Percentiles rank a stretch among this genome's conserved stretches.
Conservation (phyloP, 805 yeast genomes). For the Myxozyma kluyveri region DNA sequence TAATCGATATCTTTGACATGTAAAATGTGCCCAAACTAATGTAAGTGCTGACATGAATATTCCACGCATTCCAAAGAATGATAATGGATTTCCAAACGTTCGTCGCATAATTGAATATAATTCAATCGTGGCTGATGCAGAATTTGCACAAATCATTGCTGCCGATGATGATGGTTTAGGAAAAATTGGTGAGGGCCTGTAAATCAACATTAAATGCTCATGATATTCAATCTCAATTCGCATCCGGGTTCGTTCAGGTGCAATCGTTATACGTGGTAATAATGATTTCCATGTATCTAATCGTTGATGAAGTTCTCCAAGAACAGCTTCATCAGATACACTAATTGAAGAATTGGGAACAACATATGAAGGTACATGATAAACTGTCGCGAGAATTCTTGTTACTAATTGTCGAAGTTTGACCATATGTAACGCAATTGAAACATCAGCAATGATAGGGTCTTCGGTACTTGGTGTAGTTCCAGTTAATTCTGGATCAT, state of each 20-base stretch:
- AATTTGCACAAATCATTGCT: conserved; percentile 8
- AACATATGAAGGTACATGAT: neutral
- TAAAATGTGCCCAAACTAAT: conserved; percentile 20
- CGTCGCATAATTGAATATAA: conserved; percentile 9
- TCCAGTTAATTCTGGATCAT: conserved; percentile 10
- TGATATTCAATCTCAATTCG: conserved; percentile 24
- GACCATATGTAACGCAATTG: conserved; percentile 24
- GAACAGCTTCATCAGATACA: neutral
- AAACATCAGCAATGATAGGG: conserved; percentile 9
- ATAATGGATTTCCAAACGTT: conserved; percentile 3
- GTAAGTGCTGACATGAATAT: conserved; percentile 23
- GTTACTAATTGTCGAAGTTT: conserved; percentile 16
- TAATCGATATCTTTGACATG: conserved; percentile 2
- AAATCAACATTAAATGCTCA: conserved; percentile 22
- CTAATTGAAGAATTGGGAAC: neutral
- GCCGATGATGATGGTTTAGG: conserved; percentile 18
- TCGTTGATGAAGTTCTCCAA: conserved; percentile 12
- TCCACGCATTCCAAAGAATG: conserved; percentile 11
- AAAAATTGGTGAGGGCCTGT: conserved; percentile 21
- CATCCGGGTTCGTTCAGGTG: conserved; percentile 20
- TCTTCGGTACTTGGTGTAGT: neutral
- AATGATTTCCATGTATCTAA: conserved; percentile 14
- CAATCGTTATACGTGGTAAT: conserved; percentile 14
- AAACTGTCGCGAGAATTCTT: conserved; percentile 5
- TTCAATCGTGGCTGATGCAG: conserved; percentile 18